Evolutionary conservation across 78 protist species (phyloP), one percentile per base, ranked within the genome.

Genomic region (Dictyostelium firmibasis): DNA sequence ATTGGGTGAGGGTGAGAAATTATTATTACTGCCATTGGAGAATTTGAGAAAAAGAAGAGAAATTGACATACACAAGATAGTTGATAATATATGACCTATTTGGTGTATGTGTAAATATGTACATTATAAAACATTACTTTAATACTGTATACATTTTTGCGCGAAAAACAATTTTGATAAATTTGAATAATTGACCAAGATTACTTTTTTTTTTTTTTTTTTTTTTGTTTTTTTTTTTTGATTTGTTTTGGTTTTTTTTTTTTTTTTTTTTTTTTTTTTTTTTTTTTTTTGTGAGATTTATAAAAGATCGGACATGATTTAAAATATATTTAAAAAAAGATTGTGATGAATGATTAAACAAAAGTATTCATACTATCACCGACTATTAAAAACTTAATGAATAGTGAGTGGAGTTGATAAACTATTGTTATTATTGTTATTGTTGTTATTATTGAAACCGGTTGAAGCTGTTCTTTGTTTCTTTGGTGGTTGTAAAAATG

Each of bases 401-500:
- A 82, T 82, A 20, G 67, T 82, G 25, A 82, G 50, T 20, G 86
- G 76, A 20, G 86, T 60, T 35, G 70, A 57, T 38, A 57, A 38
- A 27, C 3, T 67, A 27, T 67, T 67, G 35, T 67, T 67, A 27
- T 67, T 67, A 67, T 64, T 64, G 25, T 67, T 67, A 67, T 18
- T 16, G 25, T 64, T 64, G 31, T 25, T 25, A 75, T 16, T 38
- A 25, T 18, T 38, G 38, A 57, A 57, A 20, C 41, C 50, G 18
- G 94, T 41, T 43, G 94, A 81, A 23, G 94, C 57, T 13, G 94
- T 89, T 64, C 94, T 36, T 60, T 89, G 94, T 69, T 89, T 89
- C 57, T 89, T 89, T 44, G 94, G 88, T 81, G 94, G 94, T 81
- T 89, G 94, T 13, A 89, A 29, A 60, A 89, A 88, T 41, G 94